Conservation (phyloP, 139 green algal genomes). For the Chlorella vulgaris region DNA sequence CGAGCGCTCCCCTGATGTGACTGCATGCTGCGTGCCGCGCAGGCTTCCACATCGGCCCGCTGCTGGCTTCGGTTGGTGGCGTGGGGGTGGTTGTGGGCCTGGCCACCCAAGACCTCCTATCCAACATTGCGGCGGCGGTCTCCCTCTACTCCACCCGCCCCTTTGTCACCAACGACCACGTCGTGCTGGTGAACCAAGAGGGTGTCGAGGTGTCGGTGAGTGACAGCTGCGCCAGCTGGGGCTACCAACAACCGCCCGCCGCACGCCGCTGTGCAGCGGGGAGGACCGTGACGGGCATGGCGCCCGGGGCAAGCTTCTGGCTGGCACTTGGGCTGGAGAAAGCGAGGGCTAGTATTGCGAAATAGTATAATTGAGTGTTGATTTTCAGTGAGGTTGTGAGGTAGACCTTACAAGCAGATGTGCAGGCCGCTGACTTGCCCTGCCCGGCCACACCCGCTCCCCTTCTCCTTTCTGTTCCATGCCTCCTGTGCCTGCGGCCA, state of each 20-base stretch:
- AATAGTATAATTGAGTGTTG: no score
- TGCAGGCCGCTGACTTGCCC: no score
- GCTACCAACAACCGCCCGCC: not conserved
- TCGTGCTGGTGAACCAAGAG: slow-evolving; percentile 3
- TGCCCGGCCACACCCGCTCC: no score
- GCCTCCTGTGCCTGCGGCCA: no score
- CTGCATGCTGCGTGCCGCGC: not conserved
- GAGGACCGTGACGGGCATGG: no score
- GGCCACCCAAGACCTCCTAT: slow-evolving; percentile 19
- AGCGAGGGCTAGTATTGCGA: no score
- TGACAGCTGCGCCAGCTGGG: not conserved
- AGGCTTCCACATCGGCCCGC: slow-evolving; percentile 39
- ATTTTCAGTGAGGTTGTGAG: no score
- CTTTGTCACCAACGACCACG: slow-evolving; percentile 10
- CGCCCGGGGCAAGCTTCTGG: no score
- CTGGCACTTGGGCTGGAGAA: no score
- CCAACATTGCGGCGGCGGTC: slow-evolving; percentile 26
- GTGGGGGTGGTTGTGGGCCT: slow-evolving; percentile 36
- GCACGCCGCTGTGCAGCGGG: not conserved
- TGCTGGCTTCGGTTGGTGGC: slow-evolving; percentile 37
- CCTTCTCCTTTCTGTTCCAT: no score
- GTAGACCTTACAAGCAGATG: no score
- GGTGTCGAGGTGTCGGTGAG: not conserved
- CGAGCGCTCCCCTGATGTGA: not conserved
- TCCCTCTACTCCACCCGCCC: not conserved